These are phyloP conservation scores for Chenopodium quinoa DNA, from an alignment of 148 eudicot species.

Conservation along the genomic window DNA sequence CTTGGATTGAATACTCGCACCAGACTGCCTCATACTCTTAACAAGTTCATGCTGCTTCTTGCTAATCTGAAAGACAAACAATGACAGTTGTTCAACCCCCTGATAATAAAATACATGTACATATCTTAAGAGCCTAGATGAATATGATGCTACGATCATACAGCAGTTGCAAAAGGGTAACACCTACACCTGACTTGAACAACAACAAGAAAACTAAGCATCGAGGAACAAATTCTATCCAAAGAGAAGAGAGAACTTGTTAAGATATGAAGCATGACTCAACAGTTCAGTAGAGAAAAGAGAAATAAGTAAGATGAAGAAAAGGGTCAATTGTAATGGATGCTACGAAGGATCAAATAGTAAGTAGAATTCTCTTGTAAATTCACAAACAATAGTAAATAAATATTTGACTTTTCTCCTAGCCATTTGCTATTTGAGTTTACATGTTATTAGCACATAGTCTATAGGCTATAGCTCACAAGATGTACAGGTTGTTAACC, in stretches of 20 bases:
- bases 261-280: no score
- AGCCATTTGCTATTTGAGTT: background rate
- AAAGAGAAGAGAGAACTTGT: background rate
- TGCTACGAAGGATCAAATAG: background rate
- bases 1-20: conserved; percentile 68
- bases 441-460: background rate
- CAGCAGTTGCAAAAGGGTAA: background rate
- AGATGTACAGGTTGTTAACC: background rate
- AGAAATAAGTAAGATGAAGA: background rate
- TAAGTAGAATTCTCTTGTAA: background rate
- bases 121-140: background rate
- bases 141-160: background rate
- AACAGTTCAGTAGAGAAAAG: background rate
- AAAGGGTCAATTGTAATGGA: background rate
- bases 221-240: background rate
- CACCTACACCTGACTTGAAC: background rate
- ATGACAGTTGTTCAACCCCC: conserved; percentile 10
- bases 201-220: background rate
- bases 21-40: conserved; percentile 75
- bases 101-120: background rate
- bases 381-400: background rate
- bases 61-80: conserved; percentile 66
- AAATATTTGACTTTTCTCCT: no score
- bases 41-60: conserved; percentile 84
- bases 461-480: background rate